Percentiles rank a stretch among this genome's conserved stretches.
Conservation (phyloP, 352 stramenopile species). For the Thraustotheca clavata region DNA sequence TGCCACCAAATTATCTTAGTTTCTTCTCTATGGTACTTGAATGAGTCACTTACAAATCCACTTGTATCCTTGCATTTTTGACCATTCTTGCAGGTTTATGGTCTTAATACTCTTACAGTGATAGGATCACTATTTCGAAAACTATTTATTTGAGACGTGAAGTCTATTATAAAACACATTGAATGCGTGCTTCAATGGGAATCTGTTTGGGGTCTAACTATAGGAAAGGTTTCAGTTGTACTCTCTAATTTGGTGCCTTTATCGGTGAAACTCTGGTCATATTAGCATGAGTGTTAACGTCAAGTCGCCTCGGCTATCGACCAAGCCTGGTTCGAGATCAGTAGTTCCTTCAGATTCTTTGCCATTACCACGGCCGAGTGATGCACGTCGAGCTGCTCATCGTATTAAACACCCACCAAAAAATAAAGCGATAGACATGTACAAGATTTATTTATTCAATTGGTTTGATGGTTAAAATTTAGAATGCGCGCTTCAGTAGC, state of each 20-base stretch:
- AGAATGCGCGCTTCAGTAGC: conserved; percentile 45
- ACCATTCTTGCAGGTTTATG: too few relatives aligned
- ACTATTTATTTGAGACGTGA: too few relatives aligned
- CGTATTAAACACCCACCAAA: not conserved
- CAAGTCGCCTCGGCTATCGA: conserved; percentile 3
- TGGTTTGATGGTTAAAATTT: not conserved
- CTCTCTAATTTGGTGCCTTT: not conserved
- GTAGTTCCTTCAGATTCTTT: conserved; percentile 19
- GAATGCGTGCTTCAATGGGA: too few relatives aligned
- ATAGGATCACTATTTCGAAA: too few relatives aligned
- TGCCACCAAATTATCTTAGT: not conserved
- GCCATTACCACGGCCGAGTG: not conserved
- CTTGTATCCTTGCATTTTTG: too few relatives aligned
- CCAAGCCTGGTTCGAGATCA: conserved; percentile 11
- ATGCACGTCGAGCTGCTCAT: not conserved
- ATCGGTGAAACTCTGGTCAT: not conserved
- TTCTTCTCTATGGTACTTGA: too few relatives aligned
- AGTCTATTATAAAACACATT: too few relatives aligned
- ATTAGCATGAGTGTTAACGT: conserved; percentile 15
- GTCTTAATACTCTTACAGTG: too few relatives aligned
- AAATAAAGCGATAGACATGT: not conserved
- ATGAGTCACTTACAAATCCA: too few relatives aligned
- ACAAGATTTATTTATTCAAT: not conserved
- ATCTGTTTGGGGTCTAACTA: too few relatives aligned
- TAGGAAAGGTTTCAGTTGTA: too few relatives aligned